Evolutionary conservation across 2,329 filamentous ascomycete species (phyloP).

Genomic region (Penicillium palitans): DNA sequence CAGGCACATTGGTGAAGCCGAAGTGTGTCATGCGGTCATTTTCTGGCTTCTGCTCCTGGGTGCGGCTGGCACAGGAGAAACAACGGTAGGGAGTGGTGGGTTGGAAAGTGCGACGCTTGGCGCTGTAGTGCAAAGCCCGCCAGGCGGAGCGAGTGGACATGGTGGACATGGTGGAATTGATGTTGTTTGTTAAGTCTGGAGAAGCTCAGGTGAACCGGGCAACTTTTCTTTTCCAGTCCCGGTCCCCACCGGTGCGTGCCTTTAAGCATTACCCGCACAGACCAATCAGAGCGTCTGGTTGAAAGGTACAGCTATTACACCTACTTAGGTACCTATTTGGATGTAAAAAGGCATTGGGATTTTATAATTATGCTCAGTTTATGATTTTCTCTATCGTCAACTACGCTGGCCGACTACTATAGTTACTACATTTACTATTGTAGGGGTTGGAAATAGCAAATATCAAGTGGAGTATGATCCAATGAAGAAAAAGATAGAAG

Average conservation of each 20-base stretch:
- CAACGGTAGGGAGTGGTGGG: slow-evolving; percentile 45
- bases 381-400: neutral
- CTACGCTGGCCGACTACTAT: neutral
- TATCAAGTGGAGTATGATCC: neutral
- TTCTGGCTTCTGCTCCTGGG: slow-evolving; percentile 41
- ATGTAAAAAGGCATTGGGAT: neutral
- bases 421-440: neutral
- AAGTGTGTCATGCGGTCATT: slow-evolving; percentile 76
- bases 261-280: neutral
- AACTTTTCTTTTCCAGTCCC: slow-evolving; percentile 22
- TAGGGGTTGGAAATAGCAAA: neutral
- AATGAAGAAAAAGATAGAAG: neutral
- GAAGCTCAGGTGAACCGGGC: slow-evolving; percentile 7
- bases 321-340: neutral
- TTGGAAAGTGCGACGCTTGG: slow-evolving; percentile 31
- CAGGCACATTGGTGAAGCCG: slow-evolving; percentile 81
- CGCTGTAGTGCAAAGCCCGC: slow-evolving; percentile 38
- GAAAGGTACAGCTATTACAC: neutral
- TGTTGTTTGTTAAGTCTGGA: slow-evolving; percentile 1
- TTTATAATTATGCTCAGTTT: too few relatives aligned
- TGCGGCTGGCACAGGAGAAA: slow-evolving; percentile 52
- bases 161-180: slow-evolving; percentile 13
- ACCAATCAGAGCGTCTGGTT: slow-evolving; percentile 18
- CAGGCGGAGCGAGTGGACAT: slow-evolving; percentile 41
- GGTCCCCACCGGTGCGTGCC: slow-evolving; percentile 16